A percentile compares a stretch with the other conserved stretches of the same genome.
These are phyloP conservation scores for Ophiosphaerella korrae DNA, from an alignment of 2,329 filamentous ascomycete genomes.

Conservation along the genomic window DNA sequence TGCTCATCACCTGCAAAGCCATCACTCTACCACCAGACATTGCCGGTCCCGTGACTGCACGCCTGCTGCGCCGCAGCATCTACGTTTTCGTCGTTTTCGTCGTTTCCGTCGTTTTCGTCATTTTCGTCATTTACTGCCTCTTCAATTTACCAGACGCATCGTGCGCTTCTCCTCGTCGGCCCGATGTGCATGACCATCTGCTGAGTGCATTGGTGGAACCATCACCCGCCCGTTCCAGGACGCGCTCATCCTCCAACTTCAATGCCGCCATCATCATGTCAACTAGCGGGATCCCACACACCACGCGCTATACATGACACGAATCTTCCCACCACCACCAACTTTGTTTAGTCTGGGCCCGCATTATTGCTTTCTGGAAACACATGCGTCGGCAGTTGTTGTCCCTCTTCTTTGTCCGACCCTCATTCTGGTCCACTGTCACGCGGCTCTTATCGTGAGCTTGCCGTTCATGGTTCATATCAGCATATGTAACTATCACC, in stretches of 20 bases:
- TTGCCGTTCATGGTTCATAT: too few relatives aligned
- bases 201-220: background rate
- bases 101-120: conserved; percentile 3
- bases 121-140: conserved; percentile 13
- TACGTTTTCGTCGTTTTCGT: background rate
- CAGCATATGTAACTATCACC: conserved; percentile 1
- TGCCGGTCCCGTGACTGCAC: too few relatives aligned
- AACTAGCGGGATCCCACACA: background rate
- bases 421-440: background rate
- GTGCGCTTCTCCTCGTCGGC: background rate
- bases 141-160: conserved; percentile 10
- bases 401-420: background rate
- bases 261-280: background rate
- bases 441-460: background rate
- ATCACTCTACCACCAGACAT: too few relatives aligned
- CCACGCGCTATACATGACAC: background rate
- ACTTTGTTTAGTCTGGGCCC: background rate
- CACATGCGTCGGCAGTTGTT: background rate
- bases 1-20: too few relatives aligned
- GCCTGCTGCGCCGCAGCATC: too few relatives aligned
- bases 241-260: background rate
- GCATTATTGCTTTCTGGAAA: background rate
- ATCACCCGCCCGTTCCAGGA: background rate
- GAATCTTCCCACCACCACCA: too few relatives aligned
- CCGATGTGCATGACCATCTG: background rate